Conservation (phyloP, 2,329 filamentous ascomycete genomes). For the Cyanodermella asteris region DNA sequence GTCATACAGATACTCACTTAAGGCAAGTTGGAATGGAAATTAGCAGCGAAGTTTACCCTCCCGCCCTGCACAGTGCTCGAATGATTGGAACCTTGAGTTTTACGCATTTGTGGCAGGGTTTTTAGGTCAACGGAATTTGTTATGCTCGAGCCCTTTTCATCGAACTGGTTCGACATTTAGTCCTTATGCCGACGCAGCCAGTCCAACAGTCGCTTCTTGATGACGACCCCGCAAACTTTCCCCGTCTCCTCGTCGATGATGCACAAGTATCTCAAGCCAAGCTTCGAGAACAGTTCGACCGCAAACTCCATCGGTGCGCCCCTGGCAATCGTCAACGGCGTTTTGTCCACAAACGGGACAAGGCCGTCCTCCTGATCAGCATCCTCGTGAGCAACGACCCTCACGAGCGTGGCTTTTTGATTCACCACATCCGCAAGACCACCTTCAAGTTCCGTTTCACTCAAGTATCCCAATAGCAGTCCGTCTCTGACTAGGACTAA, state of each 20-base stretch:
- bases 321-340: constrained; percentile 27
- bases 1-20: too few species aligned
- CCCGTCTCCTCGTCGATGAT: constrained; percentile 30
- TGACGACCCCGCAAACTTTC: constrained; percentile 29
- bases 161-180: too few species aligned
- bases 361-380: constrained; percentile 13
- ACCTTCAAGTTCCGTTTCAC: constrained; percentile 31
- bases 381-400: too few species aligned
- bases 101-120: too few species aligned
- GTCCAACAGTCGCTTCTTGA: constrained; percentile 35
- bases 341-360: constrained; percentile 35
- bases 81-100: too few species aligned
- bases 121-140: too few species aligned
- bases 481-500: constrained; percentile 28
- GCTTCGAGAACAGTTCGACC: constrained; percentile 36
- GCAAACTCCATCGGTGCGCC: constrained; percentile 35
- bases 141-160: too few species aligned
- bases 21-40: too few species aligned
- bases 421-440: constrained; percentile 18
- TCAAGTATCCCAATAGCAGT: constrained; percentile 32
- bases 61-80: too few species aligned
- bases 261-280: constrained; percentile 32
- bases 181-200: too few species aligned
- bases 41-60: too few species aligned
- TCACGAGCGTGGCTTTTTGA: constrained; percentile 7